Conservation (phyloP, 1,284 basidiomycete species). For the Ceratobasidium sp. region DNA sequence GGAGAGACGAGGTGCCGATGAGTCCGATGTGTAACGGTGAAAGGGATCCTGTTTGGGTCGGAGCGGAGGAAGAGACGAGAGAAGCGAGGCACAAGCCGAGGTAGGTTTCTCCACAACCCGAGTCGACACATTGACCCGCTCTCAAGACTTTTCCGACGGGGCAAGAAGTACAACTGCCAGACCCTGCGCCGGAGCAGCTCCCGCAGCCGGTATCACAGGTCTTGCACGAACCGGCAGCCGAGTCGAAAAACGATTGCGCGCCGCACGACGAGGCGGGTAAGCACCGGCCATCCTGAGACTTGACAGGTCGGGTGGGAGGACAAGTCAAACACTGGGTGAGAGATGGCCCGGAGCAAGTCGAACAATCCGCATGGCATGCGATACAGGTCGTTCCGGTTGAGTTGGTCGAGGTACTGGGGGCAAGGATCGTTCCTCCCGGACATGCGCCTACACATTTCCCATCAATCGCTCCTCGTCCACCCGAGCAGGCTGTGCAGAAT, state of each 20-base stretch:
- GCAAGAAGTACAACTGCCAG: constrained; percentile 74
- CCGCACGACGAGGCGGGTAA: constrained; percentile 67
- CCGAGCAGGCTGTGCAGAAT: constrained; percentile 71
- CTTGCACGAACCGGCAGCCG: constrained; percentile 64
- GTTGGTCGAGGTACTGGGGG: constrained; percentile 43
- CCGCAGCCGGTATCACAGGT: constrained; percentile 75
- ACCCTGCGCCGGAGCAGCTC: constrained; percentile 70
- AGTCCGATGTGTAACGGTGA: constrained; percentile 69
- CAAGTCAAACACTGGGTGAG: constrained; percentile 81
- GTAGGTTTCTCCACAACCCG: constrained; percentile 59
- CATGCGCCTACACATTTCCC: constrained; percentile 77
- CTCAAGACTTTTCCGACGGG: constrained; percentile 66
- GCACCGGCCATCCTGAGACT: constrained; percentile 68
- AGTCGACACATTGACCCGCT: constrained; percentile 65
- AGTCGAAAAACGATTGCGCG: constrained; percentile 73
- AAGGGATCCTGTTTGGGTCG: constrained; percentile 61
- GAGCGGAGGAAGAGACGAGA: constrained; percentile 54
- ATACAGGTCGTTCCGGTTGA: constrained; percentile 59
- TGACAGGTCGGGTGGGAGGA: constrained; percentile 68
- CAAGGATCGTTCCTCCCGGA: constrained; percentile 71
- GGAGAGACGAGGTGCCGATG: constrained; percentile 78
- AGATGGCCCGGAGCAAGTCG: constrained; percentile 69
- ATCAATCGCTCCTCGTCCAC: constrained; percentile 64
- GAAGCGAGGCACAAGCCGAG: constrained; percentile 77
- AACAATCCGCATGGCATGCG: constrained; percentile 80